Evolutionary conservation across 768 basidiomycete species (phyloP).

Genomic region (Kondoa malvinella): DNA sequence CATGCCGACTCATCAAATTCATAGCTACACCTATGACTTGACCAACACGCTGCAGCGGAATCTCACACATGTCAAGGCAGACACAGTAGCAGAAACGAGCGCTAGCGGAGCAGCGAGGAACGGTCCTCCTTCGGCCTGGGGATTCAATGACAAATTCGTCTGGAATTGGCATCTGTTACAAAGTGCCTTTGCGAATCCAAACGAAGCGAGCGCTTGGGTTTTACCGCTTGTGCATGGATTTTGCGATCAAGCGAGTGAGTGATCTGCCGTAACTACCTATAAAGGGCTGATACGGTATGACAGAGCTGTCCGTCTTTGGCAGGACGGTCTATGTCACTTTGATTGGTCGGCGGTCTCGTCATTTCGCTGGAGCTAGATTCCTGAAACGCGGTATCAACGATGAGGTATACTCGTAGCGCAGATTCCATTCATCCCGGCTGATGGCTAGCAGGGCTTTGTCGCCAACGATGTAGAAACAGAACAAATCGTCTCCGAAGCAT

Average conservation of each 20-base stretch:
- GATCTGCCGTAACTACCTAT: background rate
- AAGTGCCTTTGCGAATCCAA: conserved; percentile 42
- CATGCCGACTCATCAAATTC: background rate
- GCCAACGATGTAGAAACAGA: conserved; percentile 99
- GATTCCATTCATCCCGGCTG: background rate
- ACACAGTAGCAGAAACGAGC: background rate
- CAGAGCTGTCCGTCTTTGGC: conserved; percentile 78
- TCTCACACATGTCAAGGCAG: conserved; percentile 32
- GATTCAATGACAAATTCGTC: conserved; percentile 71
- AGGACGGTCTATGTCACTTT: conserved; percentile 80
- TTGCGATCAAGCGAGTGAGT: conserved; percentile 92
- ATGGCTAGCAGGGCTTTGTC: conserved; percentile 59
- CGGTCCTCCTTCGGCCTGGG: conserved; percentile 34
- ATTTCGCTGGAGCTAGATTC: conserved; percentile 90
- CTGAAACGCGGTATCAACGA: conserved; percentile 87
- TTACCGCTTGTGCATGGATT: conserved; percentile 86
- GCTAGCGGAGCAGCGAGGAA: background rate
- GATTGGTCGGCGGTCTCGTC: conserved; percentile 84
- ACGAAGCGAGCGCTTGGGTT: conserved; percentile 56
- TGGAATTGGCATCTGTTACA: conserved; percentile 87
- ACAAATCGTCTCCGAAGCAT: conserved; percentile 80
- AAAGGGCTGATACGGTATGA: background rate
- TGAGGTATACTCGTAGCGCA: conserved; percentile 40
- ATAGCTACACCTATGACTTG: conserved; percentile 85
- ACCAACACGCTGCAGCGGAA: conserved; percentile 92